Conservation (phyloP, 305 asterid genomes). For the Rubia tinctorum region DNA sequence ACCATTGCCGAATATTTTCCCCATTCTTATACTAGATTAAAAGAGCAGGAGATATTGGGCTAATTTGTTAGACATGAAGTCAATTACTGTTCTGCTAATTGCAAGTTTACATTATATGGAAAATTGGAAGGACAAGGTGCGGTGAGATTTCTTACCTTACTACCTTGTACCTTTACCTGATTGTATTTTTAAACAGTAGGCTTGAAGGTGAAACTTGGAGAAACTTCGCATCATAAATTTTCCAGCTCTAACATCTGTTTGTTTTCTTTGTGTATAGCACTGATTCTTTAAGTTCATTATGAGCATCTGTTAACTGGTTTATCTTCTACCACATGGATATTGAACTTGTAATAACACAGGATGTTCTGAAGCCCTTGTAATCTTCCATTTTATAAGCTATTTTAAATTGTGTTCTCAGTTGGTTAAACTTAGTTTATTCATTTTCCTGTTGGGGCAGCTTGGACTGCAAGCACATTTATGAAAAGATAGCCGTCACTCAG, state of each 20-base stretch:
- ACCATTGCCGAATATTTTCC: not conserved
- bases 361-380: not conserved
- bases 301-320: not conserved
- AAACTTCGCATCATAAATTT: not conserved
- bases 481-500: conserved; percentile 52
- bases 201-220: not conserved
- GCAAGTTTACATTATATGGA: not conserved
- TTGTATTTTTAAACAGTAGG: not conserved
- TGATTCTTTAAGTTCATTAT: not conserved
- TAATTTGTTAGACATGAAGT: not conserved
- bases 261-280: not conserved
- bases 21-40: not conserved
- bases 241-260: not conserved
- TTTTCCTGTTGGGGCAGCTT: conserved; percentile 38
- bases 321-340: not conserved
- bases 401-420: not conserved
- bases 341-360: not conserved
- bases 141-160: not conserved
- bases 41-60: not conserved
- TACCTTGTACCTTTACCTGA: not conserved
- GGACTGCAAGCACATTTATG: conserved; percentile 97
- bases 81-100: not conserved
- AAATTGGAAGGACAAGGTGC: not conserved
- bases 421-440: not conserved
- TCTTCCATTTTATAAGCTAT: not conserved